Percentiles rank a stretch among this genome's conserved stretches.
phyloP scores from a whole-genome alignment of 1,139 yeast genomes.

The Diutina neorugosa region DNA sequence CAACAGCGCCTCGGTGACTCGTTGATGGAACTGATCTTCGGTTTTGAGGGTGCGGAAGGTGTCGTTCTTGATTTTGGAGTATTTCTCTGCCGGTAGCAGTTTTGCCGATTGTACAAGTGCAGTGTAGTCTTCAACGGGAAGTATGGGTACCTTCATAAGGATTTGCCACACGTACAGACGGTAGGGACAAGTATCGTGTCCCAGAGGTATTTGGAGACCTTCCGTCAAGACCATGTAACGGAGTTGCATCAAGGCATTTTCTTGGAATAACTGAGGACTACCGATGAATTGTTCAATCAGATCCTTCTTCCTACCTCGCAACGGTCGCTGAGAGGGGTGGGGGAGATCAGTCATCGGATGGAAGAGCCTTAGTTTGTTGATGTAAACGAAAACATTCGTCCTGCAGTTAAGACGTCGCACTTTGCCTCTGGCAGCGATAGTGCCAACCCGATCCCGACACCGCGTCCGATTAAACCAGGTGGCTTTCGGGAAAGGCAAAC shows the following conservation, averaged over 20 bases:
- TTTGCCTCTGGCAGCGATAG: not conserved
- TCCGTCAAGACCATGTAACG: conserved; percentile 71
- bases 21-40: conserved; percentile 51
- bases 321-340: not conserved
- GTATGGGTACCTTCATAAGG: conserved; percentile 51
- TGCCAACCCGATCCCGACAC: not conserved
- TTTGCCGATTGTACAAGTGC: conserved; percentile 41
- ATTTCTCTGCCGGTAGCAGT: conserved; percentile 27
- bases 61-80: conserved; percentile 71
- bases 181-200: conserved; percentile 48
- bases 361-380: not conserved
- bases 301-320: conserved; percentile 26
- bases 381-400: not conserved
- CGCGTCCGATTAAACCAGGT: not conserved
- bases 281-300: conserved; percentile 53
- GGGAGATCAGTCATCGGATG: not conserved
- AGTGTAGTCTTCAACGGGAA: conserved; percentile 41
- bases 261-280: conserved; percentile 48
- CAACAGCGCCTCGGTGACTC: conserved; percentile 58
- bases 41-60: conserved; percentile 79
- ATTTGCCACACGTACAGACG: conserved; percentile 78
- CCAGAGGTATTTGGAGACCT: conserved; percentile 47
- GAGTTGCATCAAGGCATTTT: conserved; percentile 65
- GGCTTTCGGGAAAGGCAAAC: not conserved
- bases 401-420: not conserved